Evolutionary conservation across 495 filamentous ascomycete species (phyloP).

Genomic region (Lophiotrema nucula): DNA sequence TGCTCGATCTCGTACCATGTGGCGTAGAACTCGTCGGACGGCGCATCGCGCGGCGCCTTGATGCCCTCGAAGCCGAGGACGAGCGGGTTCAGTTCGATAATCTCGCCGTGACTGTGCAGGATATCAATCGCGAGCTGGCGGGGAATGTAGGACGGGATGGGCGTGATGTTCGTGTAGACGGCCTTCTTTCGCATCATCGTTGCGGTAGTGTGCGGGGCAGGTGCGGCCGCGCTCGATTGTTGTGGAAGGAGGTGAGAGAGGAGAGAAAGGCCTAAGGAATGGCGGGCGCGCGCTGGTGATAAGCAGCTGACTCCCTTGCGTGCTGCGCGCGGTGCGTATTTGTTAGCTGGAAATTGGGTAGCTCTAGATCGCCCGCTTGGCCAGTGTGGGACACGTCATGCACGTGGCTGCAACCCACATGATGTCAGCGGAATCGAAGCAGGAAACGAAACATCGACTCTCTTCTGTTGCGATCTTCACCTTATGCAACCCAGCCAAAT

Average conservation of each 20-base stretch:
- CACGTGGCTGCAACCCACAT: background rate
- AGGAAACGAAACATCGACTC: too few species aligned
- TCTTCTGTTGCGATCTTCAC: too few species aligned
- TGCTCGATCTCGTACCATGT: slow-evolving; percentile 43
- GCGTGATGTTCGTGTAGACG: slow-evolving; percentile 43
- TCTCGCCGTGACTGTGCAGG: slow-evolving; percentile 41
- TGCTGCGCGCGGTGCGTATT: background rate
- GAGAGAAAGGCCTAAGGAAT: background rate
- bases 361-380: slow-evolving; percentile 9
- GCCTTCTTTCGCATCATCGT: slow-evolving; percentile 38
- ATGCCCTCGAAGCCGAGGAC: slow-evolving; percentile 37
- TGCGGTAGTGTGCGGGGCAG: slow-evolving; percentile 4
- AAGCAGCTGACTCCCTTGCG: background rate
- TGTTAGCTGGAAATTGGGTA: background rate
- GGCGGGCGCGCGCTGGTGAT: background rate
- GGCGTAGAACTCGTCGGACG: slow-evolving; percentile 41
- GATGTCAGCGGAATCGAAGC: too few species aligned
- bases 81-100: slow-evolving; percentile 43
- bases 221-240: too few species aligned
- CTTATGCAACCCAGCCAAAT: too few species aligned
- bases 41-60: slow-evolving; percentile 41
- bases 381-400: slow-evolving; percentile 15
- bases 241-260: background rate
- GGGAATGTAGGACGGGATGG: slow-evolving; percentile 41
- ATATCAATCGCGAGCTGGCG: slow-evolving; percentile 44